Evolutionary conservation across 2,329 filamentous ascomycete genomes (phyloP), one percentile per base, ranked within the genome.

Genomic region (Xylaria sp.): DNA sequence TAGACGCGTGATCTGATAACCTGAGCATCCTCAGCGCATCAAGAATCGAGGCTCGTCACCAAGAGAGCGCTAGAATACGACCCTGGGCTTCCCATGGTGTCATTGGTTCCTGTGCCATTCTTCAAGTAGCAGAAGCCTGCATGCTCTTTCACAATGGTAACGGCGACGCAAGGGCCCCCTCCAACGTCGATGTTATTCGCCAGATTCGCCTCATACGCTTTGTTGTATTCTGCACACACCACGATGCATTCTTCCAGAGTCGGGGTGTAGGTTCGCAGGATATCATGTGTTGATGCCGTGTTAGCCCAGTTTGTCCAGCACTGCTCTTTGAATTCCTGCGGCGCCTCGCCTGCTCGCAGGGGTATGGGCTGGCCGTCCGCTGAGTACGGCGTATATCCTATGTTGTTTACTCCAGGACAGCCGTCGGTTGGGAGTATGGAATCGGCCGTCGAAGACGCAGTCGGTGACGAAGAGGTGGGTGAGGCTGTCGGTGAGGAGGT

Each of bases 81-180:
- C 4, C 70, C 61, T 4, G 75, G 70, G 1, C 46, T 63, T 2
- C 75, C 74, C 72, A 72, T 65, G 10, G 75, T 77, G 39, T 77
- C 70, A 51, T 77, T 77, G 1, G 68, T 70, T 28, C 46, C 65
- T 0, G 75, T 76, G 6, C 70, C 73, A 13, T 76, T 77, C 69
- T 77, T 77, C 48, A 77, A 63, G 32, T 73, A 77, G 54, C 75
- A 77, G 50, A 76, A 77, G 0, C 75, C 75, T 3, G 74, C 72
- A 39, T 72, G 63, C 37, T 71, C 59, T 61, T 76, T 77, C 1
- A 68, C 73, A 9, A 77, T 67, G 3, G 74, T 72, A 8, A 77
- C 74, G 2, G 69, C 74, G 20, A 77, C 68, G 60, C 75, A 77
- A 62, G 70, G 74, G 3, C 75, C 74, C 37, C 75, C 75, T 32